Evolutionary conservation across 805 yeast genomes (phyloP), one percentile per base, ranked within the genome.

Genomic region (Saturnispora saitoi): DNA sequence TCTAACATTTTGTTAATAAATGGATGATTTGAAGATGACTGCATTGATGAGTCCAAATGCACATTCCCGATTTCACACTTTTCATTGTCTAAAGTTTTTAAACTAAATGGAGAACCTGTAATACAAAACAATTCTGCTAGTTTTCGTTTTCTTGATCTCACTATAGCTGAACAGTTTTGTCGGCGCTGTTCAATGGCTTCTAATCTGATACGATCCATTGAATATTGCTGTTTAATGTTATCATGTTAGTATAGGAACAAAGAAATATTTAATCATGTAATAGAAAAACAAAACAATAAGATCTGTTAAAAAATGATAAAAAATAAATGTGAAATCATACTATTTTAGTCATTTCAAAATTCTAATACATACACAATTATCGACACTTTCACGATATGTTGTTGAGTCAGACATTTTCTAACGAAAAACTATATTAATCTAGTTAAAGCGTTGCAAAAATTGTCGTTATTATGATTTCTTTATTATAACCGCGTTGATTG

Each of bases 41-140:
- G 29, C 6, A 22, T 31, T 7, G 40, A 15, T 4, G 28, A 17
- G 14, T 32, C 48, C n/a, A 26, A 29, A 4, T 39, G 40, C 14
- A 12, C 24, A 56, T 65, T 70, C 53, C 69, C 73, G 24, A 63
- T 67, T 53, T 56, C 69, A 49, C 28, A 24, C 28, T 24, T 24
- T 9, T 60, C 64, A 29, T 57, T 70, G 44, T 56, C 69, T 51
- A 58, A 69, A 50, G 71, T 70, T 54, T 59, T 67, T 43, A 68
- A 79, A 48, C 75, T 59, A 49, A 70, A 66, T 17, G 81, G 77
- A 45, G 77, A 62, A 51, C 77, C 62, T 10, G 85, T 70, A 12
- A 82, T 73, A 53, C 80, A 76, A 58, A 78, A 82, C 15, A 83
- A 65, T 60, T 81, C 85, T 1, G 83, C 71, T 22, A 83, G 67